These are phyloP conservation scores for Stagonosporopsis vannaccii DNA, from an alignment of 2,329 filamentous ascomycete genomes.

Conservation along the genomic window DNA sequence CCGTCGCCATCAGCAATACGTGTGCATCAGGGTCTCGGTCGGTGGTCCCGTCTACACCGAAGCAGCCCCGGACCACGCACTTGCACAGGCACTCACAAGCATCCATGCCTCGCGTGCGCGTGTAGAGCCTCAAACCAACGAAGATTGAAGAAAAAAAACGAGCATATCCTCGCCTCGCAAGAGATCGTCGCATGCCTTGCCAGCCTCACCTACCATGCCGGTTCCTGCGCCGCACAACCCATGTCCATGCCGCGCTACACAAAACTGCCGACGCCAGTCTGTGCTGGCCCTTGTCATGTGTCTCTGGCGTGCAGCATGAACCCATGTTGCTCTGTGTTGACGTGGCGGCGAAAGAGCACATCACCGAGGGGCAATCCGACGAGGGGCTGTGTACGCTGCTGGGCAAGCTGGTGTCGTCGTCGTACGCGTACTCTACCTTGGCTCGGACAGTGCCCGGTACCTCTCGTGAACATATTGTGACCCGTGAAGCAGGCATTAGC, in stretches of 20 bases:
- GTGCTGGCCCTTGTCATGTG: constrained; percentile 9
- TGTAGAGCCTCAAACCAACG: too few relatives aligned
- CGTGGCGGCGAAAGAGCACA: constrained; percentile 6
- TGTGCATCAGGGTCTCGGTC: constrained; percentile 7
- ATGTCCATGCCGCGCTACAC: neutral
- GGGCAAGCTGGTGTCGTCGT: neutral
- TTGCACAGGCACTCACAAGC: neutral
- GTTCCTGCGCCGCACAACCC: too few relatives aligned
- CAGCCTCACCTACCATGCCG: neutral
- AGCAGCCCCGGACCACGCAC: neutral
- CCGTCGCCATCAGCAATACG: neutral
- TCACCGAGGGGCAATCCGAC: neutral
- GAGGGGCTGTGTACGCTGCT: neutral
- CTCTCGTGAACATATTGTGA: neutral
- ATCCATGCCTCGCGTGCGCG: neutral
- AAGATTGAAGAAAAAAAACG: neutral
- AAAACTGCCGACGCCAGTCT: neutral
- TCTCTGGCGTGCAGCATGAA: constrained; percentile 1
- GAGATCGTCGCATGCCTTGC: neutral
- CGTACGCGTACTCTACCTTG: neutral
- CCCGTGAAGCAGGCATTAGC: neutral
- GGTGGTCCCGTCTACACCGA: neutral
- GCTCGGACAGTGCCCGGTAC: neutral
- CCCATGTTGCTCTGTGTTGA: constrained; percentile 7
- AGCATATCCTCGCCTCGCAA: constrained; percentile 1